Evolutionary conservation across 108 stramenopile species (phyloP).

Genomic region (Conticribra weissflogii): DNA sequence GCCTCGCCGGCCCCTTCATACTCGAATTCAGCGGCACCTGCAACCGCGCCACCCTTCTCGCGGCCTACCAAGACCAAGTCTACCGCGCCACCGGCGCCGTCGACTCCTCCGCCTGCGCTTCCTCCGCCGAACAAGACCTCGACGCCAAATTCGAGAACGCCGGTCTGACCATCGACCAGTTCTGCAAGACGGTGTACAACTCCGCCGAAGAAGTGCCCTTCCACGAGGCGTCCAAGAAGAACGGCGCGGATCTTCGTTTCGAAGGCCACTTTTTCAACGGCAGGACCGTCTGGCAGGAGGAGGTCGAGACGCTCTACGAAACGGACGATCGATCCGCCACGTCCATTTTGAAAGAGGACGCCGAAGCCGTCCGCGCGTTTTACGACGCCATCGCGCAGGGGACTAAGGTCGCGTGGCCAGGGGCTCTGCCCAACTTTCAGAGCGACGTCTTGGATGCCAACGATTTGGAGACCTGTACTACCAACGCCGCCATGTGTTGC

Average conservation of each 20-base stretch:
- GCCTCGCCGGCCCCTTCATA: slow-evolving; percentile 3
- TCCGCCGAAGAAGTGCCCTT: slow-evolving; percentile 14
- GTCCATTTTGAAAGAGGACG: slow-evolving; percentile 19
- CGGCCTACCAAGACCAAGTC: slow-evolving; percentile 34
- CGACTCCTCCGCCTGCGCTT: neutral
- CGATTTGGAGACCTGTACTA: slow-evolving; percentile 5
- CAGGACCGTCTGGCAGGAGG: slow-evolving; percentile 43
- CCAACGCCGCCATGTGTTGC: slow-evolving; percentile 55
- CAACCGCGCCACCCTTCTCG: slow-evolving; percentile 33
- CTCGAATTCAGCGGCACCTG: slow-evolving; percentile 27
- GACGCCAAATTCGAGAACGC: slow-evolving; percentile 18
- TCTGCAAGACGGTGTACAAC: slow-evolving; percentile 33
- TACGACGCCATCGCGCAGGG: slow-evolving; percentile 25
- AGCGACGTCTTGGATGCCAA: slow-evolving; percentile 4
- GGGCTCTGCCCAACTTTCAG: slow-evolving; percentile 28
- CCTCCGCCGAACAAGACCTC: slow-evolving; percentile 9
- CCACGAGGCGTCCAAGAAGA: slow-evolving; percentile 31
- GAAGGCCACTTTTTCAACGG: slow-evolving; percentile 52
- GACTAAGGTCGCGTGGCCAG: slow-evolving; percentile 25
- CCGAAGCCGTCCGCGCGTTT: slow-evolving; percentile 25
- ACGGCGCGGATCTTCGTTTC: slow-evolving; percentile 29
- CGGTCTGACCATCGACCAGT: neutral
- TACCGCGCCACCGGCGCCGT: slow-evolving; percentile 16
- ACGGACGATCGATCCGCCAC: slow-evolving; percentile 22
- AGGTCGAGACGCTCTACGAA: slow-evolving; percentile 47